These are phyloP conservation scores for Syzygium aqueum DNA, from an alignment of 345 rosid genomes.

Conservation along the genomic window DNA sequence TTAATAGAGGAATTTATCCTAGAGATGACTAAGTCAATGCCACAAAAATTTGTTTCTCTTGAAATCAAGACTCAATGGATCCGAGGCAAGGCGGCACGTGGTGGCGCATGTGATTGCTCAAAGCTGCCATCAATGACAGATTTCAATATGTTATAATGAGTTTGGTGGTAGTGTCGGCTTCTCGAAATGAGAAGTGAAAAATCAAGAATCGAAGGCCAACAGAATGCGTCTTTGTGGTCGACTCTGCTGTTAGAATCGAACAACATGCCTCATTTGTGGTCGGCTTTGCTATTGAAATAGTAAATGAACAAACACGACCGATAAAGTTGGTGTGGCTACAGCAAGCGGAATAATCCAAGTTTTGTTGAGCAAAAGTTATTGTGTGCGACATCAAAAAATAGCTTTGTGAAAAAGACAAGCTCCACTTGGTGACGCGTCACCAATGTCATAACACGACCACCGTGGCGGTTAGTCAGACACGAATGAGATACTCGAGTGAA, in stretches of 20 bases:
- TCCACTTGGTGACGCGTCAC: neutral
- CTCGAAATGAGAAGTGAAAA: neutral
- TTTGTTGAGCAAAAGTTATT: neutral
- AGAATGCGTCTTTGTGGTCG: neutral
- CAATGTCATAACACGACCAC: rapidly evolving
- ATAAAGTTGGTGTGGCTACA: neutral
- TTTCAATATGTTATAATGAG: too few relatives aligned
- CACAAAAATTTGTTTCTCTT: too few relatives aligned
- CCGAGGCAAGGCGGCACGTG: too few relatives aligned
- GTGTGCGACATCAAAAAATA: rapidly evolving
- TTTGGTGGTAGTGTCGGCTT: neutral
- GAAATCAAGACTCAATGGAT: too few relatives aligned
- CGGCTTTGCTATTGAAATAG: neutral
- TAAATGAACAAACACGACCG: neutral
- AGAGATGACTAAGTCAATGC: too few relatives aligned
- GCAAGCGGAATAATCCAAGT: neutral
- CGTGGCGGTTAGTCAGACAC: neutral
- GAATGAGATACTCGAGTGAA: neutral
- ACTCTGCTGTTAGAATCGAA: neutral
- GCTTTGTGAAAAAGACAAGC: neutral
- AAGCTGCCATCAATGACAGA: too few relatives aligned
- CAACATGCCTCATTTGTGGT: neutral
- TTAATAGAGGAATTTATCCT: too few relatives aligned
- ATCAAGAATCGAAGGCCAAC: neutral
- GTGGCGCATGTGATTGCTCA: too few relatives aligned